phyloP scores from a whole-genome alignment of 177 flowering plant genomes.

The Vitis hybrid region DNA sequence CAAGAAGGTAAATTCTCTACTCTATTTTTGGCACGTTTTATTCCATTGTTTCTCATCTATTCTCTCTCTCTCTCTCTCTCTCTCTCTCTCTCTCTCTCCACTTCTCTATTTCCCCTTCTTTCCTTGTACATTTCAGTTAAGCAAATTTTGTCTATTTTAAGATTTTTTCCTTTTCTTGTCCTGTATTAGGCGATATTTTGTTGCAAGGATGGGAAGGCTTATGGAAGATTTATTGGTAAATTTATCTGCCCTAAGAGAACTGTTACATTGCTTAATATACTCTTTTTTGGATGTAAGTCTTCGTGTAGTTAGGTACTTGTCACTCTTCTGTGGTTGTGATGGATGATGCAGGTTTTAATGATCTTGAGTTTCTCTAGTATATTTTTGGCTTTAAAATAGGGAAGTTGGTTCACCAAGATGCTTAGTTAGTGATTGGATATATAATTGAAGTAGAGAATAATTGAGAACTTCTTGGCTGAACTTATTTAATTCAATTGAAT shows the following conservation, averaged over 20 bases:
- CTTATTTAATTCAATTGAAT: no score
- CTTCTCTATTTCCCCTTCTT: background rate
- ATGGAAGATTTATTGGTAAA: conserved; percentile 59
- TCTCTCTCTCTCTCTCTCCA: background rate
- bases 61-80: background rate
- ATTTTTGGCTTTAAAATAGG: no score
- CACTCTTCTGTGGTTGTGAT: no score
- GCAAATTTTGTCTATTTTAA: no score
- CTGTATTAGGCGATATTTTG: conserved; percentile 50
- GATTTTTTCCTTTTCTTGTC: background rate
- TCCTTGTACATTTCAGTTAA: background rate
- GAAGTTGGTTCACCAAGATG: no score
- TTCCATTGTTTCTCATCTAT: background rate
- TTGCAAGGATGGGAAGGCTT: conserved; percentile 42
- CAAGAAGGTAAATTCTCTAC: conserved; percentile 48
- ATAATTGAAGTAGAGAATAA: no score
- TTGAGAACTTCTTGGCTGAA: no score
- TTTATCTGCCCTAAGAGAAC: background rate
- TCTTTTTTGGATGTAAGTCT: background rate
- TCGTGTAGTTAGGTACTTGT: no score
- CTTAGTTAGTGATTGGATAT: no score
- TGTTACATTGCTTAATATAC: background rate
- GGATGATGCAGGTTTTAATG: no score
- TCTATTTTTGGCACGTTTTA: conserved; percentile 1
- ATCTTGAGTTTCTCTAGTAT: no score